Conservation (phyloP, 352 stramenopile genomes). For the Aphanomyces invadans region DNA sequence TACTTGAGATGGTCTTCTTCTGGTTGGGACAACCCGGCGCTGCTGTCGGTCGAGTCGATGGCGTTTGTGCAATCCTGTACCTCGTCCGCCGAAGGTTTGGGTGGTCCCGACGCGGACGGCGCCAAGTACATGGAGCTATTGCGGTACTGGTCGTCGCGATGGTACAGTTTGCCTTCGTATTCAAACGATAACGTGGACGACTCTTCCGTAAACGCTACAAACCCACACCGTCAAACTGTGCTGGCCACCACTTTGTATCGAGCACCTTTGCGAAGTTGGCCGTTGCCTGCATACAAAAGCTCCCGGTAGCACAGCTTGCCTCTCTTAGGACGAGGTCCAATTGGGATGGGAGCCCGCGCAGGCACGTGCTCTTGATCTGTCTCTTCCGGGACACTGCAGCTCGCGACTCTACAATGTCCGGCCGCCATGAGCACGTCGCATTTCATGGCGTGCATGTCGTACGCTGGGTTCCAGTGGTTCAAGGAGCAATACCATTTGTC, state of each 20-base stretch:
- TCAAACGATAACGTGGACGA: slow-evolving; percentile 74
- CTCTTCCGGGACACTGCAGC: slow-evolving; percentile 65
- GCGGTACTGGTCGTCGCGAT: slow-evolving; percentile 75
- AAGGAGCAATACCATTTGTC: slow-evolving; percentile 96
- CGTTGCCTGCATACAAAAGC: slow-evolving; percentile 67
- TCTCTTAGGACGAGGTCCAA: slow-evolving; percentile 29
- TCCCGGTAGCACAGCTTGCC: slow-evolving; percentile 80
- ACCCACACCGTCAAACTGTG: neutral
- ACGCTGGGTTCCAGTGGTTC: slow-evolving; percentile 89
- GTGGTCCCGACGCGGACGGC: slow-evolving; percentile 24
- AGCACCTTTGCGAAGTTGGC: slow-evolving; percentile 54
- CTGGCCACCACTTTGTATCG: neutral
- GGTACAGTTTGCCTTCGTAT: slow-evolving; percentile 54
- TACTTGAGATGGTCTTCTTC: neutral
- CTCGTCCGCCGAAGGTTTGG: neutral
- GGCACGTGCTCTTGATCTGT: slow-evolving; percentile 58
- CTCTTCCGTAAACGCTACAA: slow-evolving; percentile 56
- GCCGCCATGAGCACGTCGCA: neutral
- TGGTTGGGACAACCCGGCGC: neutral
- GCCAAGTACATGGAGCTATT: slow-evolving; percentile 75
- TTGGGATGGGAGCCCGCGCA: slow-evolving; percentile 32
- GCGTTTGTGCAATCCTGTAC: neutral
- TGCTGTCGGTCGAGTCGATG: neutral
- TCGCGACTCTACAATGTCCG: slow-evolving; percentile 32
- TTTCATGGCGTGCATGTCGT: neutral